These are phyloP conservation scores for Cinnamomum chago DNA, from an alignment of 164 flowering plant species.

Conservation along the genomic window DNA sequence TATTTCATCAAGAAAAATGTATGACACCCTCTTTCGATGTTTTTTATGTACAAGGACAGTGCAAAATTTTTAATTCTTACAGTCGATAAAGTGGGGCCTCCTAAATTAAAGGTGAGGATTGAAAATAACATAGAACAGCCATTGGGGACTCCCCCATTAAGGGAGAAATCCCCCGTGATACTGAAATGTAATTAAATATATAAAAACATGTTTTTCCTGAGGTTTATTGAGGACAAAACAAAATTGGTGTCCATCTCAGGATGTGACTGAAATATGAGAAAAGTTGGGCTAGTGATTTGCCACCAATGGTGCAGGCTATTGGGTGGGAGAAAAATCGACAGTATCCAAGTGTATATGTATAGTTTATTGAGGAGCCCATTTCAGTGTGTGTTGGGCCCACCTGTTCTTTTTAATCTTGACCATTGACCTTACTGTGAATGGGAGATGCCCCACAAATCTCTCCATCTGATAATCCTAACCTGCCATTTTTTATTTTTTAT, in stretches of 20 bases:
- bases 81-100: too few relatives aligned
- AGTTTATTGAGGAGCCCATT: not conserved
- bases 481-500: not conserved
- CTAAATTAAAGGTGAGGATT: too few relatives aligned
- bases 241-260: not conserved
- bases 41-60: too few relatives aligned
- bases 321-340: not conserved
- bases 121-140: too few relatives aligned
- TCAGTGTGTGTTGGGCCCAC: not conserved
- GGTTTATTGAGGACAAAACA: too few relatives aligned
- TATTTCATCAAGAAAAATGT: too few relatives aligned
- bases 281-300: not conserved
- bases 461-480: not conserved
- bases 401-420: not conserved
- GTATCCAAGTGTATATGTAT: not conserved
- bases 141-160: too few relatives aligned
- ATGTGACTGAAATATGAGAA: not conserved
- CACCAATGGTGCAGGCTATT: not conserved
- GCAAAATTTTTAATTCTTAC: too few relatives aligned
- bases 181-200: too few relatives aligned
- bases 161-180: too few relatives aligned
- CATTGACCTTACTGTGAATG: not conserved
- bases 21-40: too few relatives aligned
- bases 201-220: too few relatives aligned
- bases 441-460: not conserved